phyloP scores from a whole-genome alignment of 2,329 filamentous ascomycete genomes.

The Chrysosphaeria jannelii region DNA sequence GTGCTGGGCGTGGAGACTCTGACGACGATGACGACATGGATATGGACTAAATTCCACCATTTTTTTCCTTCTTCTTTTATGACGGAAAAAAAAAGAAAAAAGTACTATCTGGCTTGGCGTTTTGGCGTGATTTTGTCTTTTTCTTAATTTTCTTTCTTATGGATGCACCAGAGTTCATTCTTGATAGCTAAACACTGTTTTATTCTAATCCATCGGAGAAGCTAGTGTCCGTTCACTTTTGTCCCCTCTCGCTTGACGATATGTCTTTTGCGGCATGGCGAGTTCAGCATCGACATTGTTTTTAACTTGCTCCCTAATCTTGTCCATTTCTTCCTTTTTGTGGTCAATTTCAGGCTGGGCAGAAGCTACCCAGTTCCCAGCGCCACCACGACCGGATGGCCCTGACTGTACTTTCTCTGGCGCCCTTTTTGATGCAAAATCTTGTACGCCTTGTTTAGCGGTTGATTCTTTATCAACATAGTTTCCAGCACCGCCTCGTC shows the following conservation, averaged over 20 bases:
- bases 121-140: background rate
- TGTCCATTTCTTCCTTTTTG: slow-evolving; percentile 9
- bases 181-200: background rate
- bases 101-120: background rate
- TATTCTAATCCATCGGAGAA: background rate
- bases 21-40: slow-evolving; percentile 6
- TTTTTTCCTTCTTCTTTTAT: background rate
- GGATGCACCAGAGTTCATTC: background rate
- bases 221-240: slow-evolving; percentile 2
- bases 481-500: too few species aligned
- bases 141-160: slow-evolving; percentile 1
- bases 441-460: too few species aligned
- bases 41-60: slow-evolving; percentile 2
- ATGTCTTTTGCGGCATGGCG: slow-evolving; percentile 15
- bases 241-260: slow-evolving; percentile 6
- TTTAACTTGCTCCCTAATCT: slow-evolving; percentile 13
- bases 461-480: too few species aligned
- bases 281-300: slow-evolving; percentile 18
- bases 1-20: slow-evolving; percentile 1
- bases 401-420: too few species aligned
- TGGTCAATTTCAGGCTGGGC: slow-evolving; percentile 7
- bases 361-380: slow-evolving; percentile 18
- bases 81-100: too few species aligned
- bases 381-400: slow-evolving; percentile 25
- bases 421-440: too few species aligned